Evolutionary conservation across 169 alveolate species (phyloP).

Genomic region (Blepharisma undulans): DNA sequence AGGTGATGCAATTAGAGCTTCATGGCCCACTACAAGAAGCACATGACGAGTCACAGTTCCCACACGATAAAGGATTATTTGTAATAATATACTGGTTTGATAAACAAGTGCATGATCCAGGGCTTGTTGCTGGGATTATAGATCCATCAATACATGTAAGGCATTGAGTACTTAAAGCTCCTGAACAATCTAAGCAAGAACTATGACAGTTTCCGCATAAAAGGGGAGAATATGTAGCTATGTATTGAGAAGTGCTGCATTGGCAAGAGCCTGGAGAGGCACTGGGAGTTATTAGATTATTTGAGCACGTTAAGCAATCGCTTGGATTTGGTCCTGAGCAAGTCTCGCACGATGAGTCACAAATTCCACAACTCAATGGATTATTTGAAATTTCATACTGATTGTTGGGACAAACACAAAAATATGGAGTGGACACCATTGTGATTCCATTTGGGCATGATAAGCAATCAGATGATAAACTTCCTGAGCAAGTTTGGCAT

Average conservation of each 20-base stretch:
- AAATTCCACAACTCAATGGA: background rate
- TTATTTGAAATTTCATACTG: too few species aligned
- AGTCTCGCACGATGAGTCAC: background rate
- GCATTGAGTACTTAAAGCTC: background rate
- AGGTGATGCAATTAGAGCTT: too few species aligned
- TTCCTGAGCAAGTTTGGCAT: too few species aligned
- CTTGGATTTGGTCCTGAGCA: background rate
- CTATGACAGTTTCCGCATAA: background rate
- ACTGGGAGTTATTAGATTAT: background rate
- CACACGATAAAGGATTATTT: background rate
- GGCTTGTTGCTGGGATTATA: background rate
- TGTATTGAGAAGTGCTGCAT: background rate
- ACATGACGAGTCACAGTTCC: too few species aligned
- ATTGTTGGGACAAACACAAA: too few species aligned
- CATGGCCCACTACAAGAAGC: too few species aligned
- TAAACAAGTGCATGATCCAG: background rate
- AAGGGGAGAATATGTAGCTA: background rate
- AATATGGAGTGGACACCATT: too few species aligned
- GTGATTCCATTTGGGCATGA: too few species aligned
- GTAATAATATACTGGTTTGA: background rate
- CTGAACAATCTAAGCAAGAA: background rate
- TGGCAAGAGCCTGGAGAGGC: background rate
- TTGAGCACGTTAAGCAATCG: constrained; percentile 1
- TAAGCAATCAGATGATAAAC: too few species aligned
- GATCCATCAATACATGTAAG: background rate